Evolutionary conservation across 2,329 filamentous ascomycete species (phyloP).

Genomic region (Fusarium bulbicola): DNA sequence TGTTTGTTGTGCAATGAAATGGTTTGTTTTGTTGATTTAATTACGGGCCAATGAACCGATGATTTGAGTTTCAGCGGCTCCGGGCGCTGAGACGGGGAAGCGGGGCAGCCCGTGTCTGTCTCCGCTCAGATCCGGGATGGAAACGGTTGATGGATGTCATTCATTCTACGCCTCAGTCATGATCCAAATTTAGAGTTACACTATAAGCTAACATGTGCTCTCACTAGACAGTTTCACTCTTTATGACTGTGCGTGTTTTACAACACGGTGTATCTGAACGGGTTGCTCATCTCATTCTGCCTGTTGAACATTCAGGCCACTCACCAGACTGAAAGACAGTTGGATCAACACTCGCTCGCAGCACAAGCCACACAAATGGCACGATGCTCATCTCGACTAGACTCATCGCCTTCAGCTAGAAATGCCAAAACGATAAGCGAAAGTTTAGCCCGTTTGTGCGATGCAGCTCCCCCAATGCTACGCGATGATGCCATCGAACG

Average conservation of each 20-base stretch:
- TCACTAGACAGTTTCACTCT: not conserved
- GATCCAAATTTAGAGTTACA: slow-evolving; percentile 1
- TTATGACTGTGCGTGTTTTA: not conserved
- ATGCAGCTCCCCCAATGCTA: slow-evolving; percentile 16
- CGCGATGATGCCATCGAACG: slow-evolving; percentile 34
- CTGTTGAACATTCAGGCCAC: not conserved
- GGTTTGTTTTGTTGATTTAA: slow-evolving; percentile 24
- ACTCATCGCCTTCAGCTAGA: slow-evolving; percentile 15
- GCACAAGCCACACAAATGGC: not conserved
- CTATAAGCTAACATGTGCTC: not conserved
- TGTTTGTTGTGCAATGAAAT: not conserved
- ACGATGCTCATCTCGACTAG: slow-evolving; percentile 1
- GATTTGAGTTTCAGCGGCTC: slow-evolving; percentile 29
- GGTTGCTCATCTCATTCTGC: not conserved
- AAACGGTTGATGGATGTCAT: slow-evolving; percentile 4
- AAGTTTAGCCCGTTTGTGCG: slow-evolving; percentile 7
- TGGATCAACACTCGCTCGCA: not conserved
- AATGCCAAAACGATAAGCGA: slow-evolving; percentile 29
- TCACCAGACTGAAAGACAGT: not conserved
- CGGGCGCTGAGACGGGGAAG: slow-evolving; percentile 23
- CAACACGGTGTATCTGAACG: not conserved
- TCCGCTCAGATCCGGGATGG: slow-evolving; percentile 8
- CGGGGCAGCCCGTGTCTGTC: slow-evolving; percentile 26
- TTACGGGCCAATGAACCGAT: slow-evolving; percentile 6
- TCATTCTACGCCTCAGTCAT: slow-evolving; percentile 14